phyloP scores from a whole-genome alignment of 78 protist species.

The Polysphondylium violaceum region DNA sequence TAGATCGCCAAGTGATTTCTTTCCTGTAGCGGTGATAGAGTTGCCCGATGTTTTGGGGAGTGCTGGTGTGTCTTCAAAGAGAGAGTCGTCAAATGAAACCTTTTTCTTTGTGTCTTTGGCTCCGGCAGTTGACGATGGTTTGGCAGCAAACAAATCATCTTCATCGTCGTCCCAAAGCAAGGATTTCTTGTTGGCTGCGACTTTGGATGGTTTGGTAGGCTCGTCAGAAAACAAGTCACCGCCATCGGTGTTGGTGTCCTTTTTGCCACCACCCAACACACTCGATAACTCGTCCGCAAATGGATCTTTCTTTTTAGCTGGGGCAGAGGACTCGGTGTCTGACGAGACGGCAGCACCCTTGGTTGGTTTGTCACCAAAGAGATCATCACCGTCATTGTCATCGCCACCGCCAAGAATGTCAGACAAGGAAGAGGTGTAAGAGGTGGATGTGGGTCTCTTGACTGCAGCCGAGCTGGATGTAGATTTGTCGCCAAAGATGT shows the following conservation, averaged over 20 bases:
- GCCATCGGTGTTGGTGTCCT: not conserved
- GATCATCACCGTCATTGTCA: constrained; percentile 62
- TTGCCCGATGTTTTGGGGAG: not conserved
- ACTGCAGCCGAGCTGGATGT: not conserved
- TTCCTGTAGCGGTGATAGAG: not conserved
- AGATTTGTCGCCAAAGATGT: constrained; percentile 49
- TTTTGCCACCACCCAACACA: constrained; percentile 32
- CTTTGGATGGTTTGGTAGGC: not conserved
- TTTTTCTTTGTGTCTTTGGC: constrained; percentile 27
- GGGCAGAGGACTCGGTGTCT: too few species aligned
- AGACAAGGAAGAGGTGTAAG: constrained; percentile 34
- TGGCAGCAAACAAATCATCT: constrained; percentile 2
- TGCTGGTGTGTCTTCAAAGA: constrained; percentile 57
- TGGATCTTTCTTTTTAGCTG: constrained; percentile 35
- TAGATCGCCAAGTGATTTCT: constrained; percentile 42
- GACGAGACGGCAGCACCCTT: not conserved
- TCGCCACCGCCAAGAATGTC: constrained; percentile 72
- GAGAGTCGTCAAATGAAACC: constrained; percentile 62
- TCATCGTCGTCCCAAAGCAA: too few species aligned
- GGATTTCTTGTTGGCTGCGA: not conserved
- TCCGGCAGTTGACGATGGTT: constrained; percentile 1
- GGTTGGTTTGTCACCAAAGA: not conserved
- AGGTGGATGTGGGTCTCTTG: constrained; percentile 15
- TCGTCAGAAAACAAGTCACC: constrained; percentile 4
- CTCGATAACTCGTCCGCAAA: constrained; percentile 55